Evolutionary conservation across 371 early-diverging fungal genomes (phyloP).

Genomic region (Capniomyces stellatus): DNA sequence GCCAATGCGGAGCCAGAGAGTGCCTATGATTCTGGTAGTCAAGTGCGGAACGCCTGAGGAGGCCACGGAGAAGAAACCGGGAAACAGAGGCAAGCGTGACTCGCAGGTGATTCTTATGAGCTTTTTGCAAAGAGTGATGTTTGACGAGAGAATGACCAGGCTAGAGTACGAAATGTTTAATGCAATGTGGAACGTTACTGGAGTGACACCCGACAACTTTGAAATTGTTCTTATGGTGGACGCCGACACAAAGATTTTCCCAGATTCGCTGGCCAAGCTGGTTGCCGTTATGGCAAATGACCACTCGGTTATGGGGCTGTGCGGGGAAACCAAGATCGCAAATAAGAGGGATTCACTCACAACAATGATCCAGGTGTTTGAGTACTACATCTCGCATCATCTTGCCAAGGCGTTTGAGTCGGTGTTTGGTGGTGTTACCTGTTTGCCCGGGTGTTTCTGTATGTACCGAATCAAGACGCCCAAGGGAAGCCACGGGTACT

Average conservation of each 20-base stretch:
- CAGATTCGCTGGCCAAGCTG: conserved; percentile 46
- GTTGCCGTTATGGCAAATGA: conserved; percentile 60
- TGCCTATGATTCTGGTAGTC: conserved; percentile 61
- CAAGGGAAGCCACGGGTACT: conserved; percentile 56
- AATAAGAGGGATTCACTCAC: conserved; percentile 75
- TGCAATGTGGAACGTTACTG: conserved; percentile 52
- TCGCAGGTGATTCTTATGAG: conserved; percentile 89
- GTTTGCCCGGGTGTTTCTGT: conserved; percentile 90
- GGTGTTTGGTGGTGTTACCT: conserved; percentile 93
- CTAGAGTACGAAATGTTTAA: conserved; percentile 76
- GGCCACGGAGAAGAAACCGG: conserved; percentile 53
- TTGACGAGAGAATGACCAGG: conserved; percentile 66
- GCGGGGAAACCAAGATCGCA: conserved; percentile 75
- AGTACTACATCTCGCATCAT: conserved; percentile 94
- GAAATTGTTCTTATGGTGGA: conserved; percentile 83
- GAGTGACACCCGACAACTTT: conserved; percentile 64
- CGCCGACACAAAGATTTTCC: conserved; percentile 74
- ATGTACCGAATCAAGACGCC: conserved; percentile 84
- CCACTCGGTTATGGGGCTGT: conserved; percentile 61
- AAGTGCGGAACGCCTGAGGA: conserved; percentile 68
- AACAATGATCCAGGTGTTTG: conserved; percentile 86
- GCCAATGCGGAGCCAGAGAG: conserved; percentile 31
- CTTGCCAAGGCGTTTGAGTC: conserved; percentile 83
- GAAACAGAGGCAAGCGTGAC: conserved; percentile 91
- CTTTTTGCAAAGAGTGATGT: conserved; percentile 66